Base-by-base conservation (phyloP, 805 yeast genomes). In the Kodamaea laetipori region DNA sequence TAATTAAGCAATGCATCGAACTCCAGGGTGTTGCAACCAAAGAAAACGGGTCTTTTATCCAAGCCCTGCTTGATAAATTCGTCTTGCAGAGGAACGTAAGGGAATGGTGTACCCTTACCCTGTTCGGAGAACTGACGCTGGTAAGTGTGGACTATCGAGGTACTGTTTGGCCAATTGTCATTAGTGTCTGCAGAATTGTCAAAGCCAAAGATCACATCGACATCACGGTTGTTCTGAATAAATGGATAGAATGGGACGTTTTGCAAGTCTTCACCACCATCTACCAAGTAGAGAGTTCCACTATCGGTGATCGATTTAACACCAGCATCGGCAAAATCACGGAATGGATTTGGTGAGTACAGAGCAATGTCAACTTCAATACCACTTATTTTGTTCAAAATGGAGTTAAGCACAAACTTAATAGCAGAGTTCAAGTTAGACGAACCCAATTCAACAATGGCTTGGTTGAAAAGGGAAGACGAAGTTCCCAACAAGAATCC, bases 181-280 rank as follows among this genome's bases (percentile, higher is more conserved):
- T 52, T 45, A 0, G 73, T 67, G 44, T 67, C 70, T n/a, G 67
- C 70, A 3, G 71, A 65, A 51, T 67, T 69, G 49, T 71, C 76
- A 47, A 55, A 71, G 1, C 71, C 74, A 51, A 71, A 68, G 13
- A 71, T 65, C 15, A 68, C 65, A 41, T 71, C 76, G n/a, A 69
- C 57, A 5, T 51, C 53, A 45, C 76, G 57, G 16, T 53, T 52
- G 1, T 55, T 54, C 51, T 69, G 74, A 27, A 70, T 60, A 47
- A 70, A 60, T 8, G 76, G 76, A 44, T 64, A 61, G 13, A 69
- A 53, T 3, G 76, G 74, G 7, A 71, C 57, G 38, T 69, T 69
- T 43, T 70, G 74, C n/a, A 46, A 48, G 49, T 70, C 76, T 54
- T 68, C 73, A 18, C 74, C 71, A 4, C 75, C 76, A 45, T 71